A percentile compares a stretch with the other conserved stretches of the same genome.
Evolutionary conservation across 139 green algal species (phyloP).

Genomic region (Ulvella scutata): DNA sequence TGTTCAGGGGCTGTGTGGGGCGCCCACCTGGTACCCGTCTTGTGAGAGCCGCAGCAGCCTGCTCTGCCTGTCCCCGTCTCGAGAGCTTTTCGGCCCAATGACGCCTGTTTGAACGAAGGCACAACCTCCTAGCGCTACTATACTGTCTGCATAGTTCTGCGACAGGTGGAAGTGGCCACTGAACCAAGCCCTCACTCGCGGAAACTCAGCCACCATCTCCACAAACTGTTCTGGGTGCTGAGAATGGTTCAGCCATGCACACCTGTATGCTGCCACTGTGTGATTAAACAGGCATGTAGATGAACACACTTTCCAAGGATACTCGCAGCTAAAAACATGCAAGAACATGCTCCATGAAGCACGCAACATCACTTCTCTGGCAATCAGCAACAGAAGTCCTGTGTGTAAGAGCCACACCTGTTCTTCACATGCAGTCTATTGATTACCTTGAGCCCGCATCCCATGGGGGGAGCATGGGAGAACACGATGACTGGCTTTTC

Average conservation of each 20-base stretch:
- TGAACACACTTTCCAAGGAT: too few relatives aligned
- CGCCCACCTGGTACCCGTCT: not conserved
- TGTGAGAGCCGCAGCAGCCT: slow-evolving; percentile 4
- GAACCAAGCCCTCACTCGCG: slow-evolving; percentile 60
- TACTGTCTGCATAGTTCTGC: slow-evolving; percentile 57
- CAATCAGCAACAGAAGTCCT: too few relatives aligned
- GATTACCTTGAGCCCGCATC: slow-evolving; percentile 56
- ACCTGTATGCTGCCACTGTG: not conserved
- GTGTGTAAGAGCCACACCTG: slow-evolving; percentile 23
- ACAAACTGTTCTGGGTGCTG: slow-evolving; percentile 40
- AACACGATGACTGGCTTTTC: slow-evolving; percentile 46
- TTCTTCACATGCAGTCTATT: slow-evolving; percentile 77
- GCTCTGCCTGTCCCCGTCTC: slow-evolving; percentile 32
- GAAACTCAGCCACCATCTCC: slow-evolving; percentile 27
- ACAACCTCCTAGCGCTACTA: slow-evolving; percentile 35
- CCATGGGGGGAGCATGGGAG: slow-evolving; percentile 58
- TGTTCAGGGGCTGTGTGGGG: too few relatives aligned
- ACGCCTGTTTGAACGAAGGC: slow-evolving; percentile 69
- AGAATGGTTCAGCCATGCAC: slow-evolving; percentile 32
- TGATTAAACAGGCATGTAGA: too few relatives aligned
- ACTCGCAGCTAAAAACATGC: too few relatives aligned
- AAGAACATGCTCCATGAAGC: too few relatives aligned
- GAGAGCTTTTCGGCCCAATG: slow-evolving; percentile 53
- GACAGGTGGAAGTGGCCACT: slow-evolving; percentile 56
- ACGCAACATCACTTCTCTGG: too few relatives aligned